These are phyloP conservation scores for Blakeslea trispora DNA, from an alignment of 371 early-diverging fungal species.

Conservation along the genomic window DNA sequence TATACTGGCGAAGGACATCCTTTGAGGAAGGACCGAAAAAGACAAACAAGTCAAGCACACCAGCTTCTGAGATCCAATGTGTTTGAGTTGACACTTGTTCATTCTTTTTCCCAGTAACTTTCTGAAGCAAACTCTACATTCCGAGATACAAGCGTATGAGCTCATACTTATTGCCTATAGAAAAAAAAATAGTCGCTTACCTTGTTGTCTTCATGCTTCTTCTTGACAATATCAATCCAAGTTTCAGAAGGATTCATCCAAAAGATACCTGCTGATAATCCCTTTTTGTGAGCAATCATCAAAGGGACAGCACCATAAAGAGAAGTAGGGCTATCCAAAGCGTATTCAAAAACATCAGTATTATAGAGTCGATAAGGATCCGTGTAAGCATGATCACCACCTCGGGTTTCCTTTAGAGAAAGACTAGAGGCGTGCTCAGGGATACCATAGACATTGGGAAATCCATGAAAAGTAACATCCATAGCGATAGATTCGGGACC, in stretches of 20 bases:
- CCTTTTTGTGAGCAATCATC: conserved; percentile 82
- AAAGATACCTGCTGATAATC: conserved; percentile 72
- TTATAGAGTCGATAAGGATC: conserved; percentile 98
- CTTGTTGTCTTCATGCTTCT: conserved; percentile 19
- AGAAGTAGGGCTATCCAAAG: conserved; percentile 90
- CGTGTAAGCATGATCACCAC: conserved; percentile 71
- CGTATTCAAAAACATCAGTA: conserved; percentile 97
- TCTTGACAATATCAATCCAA: conserved; percentile 93
- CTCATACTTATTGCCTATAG: background rate
- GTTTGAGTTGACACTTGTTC: conserved; percentile 55
- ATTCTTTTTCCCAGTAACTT: conserved; percentile 27
- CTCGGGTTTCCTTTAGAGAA: conserved; percentile 84
- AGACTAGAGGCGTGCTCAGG: conserved; percentile 92
- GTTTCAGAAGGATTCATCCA: conserved; percentile 96
- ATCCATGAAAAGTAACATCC: conserved; percentile 90
- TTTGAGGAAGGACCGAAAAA: conserved; percentile 80
- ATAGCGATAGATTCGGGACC: conserved; percentile 90
- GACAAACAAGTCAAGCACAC: conserved; percentile 88
- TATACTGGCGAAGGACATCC: conserved; percentile 76
- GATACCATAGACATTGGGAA: conserved; percentile 90
- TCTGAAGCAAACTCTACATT: conserved; percentile 34
- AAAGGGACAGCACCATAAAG: conserved; percentile 96
- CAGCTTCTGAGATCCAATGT: conserved; percentile 96
- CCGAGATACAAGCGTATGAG: too few species aligned
- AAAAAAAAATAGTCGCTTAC: conserved; percentile 10